Base-by-base conservation (phyloP, 228 moss, liverwort and hornwort species). In the Sphagnum magellanicum region DNA sequence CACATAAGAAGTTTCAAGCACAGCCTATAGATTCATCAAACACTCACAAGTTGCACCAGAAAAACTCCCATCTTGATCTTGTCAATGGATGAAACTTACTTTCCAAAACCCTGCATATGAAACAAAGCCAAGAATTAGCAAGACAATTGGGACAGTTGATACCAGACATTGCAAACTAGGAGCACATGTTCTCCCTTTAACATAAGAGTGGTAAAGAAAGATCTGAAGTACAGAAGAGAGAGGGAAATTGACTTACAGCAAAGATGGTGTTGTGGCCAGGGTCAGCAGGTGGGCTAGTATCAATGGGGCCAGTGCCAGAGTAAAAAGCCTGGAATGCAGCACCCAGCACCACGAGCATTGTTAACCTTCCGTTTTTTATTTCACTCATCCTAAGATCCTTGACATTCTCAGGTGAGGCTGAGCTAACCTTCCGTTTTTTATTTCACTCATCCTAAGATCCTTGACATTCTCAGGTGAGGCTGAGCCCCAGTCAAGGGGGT, bases 181-280 rank as follows among this genome's bases (percentile, higher is more conserved):
- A 8, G 8, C 15, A n/a, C 16, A 63, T 7, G n/a, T 59, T 11
- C 12, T 15, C 1, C 59, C 15, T 3, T 1, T 11, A 59, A 11
- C 59, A 11, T 59, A 15, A 59, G 2, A 15, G 11, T 3, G 3
- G 59, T 59, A 16, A 16, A 16, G 8, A n/a, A 16, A 16, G 4
- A 4, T 48, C 4, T 63, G 9, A 7, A 8, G 8, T 8, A 8
- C 7, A 8, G 15, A 16, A 8, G 9, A 16, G 8, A 63, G n/a
- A 63, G 16, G 9, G 15, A 16, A 8, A n/a, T 8, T 63, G 0
- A 60, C 83, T 83, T 50, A 83, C 85, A 64, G 81, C 78, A 72
- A 93, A 76, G 74, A 97, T 64, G 69, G 90, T 97, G 73, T 71
- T 87, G 73, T 97, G 97, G 69, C 78, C 87, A 4, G 97, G 97